Conservation (phyloP, 129 eudicot genomes). For the Kitagawia praeruptora region DNA sequence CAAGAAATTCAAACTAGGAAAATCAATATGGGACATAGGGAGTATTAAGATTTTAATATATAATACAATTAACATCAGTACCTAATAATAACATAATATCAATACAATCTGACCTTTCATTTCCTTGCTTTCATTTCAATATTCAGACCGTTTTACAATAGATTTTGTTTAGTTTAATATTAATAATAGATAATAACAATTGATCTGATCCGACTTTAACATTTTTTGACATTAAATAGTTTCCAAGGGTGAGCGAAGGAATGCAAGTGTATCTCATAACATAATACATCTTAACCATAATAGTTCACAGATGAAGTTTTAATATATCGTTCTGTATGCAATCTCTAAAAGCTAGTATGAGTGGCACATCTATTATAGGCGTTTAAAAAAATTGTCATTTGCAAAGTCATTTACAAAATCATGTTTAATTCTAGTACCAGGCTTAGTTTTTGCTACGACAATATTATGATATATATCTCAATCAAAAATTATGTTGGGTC, state of each 20-base stretch:
- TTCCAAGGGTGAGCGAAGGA: background rate
- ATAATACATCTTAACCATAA: background rate
- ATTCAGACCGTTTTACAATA: background rate
- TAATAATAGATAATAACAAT: background rate
- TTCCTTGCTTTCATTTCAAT: background rate
- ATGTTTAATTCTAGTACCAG: no score
- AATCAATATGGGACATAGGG: background rate
- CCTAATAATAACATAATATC: background rate
- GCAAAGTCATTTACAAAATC: background rate
- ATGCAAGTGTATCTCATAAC: background rate
- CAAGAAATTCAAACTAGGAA: background rate
- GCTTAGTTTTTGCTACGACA: background rate
- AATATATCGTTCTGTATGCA: background rate
- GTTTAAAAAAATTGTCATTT: background rate
- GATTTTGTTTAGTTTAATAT: background rate
- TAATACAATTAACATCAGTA: background rate
- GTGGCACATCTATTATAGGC: background rate
- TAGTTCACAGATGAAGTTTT: background rate
- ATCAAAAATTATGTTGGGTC: background rate
- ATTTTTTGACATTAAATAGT: background rate
- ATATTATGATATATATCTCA: background rate
- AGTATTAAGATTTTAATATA: background rate
- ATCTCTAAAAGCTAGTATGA: background rate
- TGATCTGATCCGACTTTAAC: background rate
- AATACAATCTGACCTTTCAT: background rate